Evolutionary conservation across 768 basidiomycete species (phyloP).

Genomic region (Collybia nuda): DNA sequence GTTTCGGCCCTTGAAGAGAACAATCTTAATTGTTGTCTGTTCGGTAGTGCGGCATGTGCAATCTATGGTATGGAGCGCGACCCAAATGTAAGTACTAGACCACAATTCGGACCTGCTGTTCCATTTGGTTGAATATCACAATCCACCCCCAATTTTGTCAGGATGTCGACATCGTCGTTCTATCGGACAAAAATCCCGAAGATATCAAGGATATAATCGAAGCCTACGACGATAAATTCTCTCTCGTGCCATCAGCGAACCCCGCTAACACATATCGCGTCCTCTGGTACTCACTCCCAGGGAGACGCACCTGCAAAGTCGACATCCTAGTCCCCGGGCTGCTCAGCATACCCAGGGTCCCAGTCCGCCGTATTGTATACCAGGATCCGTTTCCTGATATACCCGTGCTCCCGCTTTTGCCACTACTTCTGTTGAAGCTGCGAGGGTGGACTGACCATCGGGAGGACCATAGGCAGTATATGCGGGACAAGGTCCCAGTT

Average conservation of each 20-base stretch:
- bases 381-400: conserved; percentile 21
- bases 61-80: conserved; percentile 35
- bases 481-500: conserved; percentile 33
- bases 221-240: conserved; percentile 29
- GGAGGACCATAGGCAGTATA: conserved; percentile 23
- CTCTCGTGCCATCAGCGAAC: conserved; percentile 34
- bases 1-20: conserved; percentile 18
- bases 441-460: conserved; percentile 42
- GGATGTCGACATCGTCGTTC: conserved; percentile 49
- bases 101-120: conserved; percentile 1
- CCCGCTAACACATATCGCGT: conserved; percentile 39
- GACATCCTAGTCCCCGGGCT: conserved; percentile 36
- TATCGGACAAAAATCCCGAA: conserved; percentile 32
- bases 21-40: conserved; percentile 31
- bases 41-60: conserved; percentile 39
- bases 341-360: conserved; percentile 34
- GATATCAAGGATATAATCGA: conserved; percentile 38
- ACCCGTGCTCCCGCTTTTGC: conserved; percentile 37
- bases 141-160: conserved; percentile 15
- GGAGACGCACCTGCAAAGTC: conserved; percentile 30
- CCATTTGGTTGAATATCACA: conserved; percentile 7
- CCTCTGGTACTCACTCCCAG: conserved; percentile 34
- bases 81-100: conserved; percentile 28
- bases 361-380: conserved; percentile 16
- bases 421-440: conserved; percentile 39